Evolutionary conservation across 371 early-diverging fungal species (phyloP), one percentile per base, ranked within the genome.

Genomic region (Lichtheimia ornata): DNA sequence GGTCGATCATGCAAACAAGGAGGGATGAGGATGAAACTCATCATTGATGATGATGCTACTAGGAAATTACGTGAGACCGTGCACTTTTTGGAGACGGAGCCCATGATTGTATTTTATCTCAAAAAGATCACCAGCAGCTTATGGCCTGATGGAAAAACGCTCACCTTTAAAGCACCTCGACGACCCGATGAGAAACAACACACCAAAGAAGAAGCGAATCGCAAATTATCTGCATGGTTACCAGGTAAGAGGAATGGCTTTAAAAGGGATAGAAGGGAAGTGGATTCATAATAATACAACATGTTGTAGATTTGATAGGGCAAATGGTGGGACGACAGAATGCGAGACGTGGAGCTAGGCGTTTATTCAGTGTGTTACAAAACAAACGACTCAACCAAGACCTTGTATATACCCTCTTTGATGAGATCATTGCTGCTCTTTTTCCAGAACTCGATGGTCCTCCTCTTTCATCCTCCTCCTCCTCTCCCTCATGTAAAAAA

Each of bases 271-370:
- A n/a, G n/a, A n/a, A 18, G 12, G 30, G 18, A 35, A n/a, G 50
- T 2, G 3, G 35, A 35, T 35, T 2, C 11, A 7, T n/a, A n/a
- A n/a, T 22, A 22, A 22, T 22, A 22, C 22, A 22, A 1, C 15
- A 4, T 57, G 1, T 35, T 53, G 7, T 82, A 60, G 88, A 91
- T 50, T 52, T 90, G 42, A 60, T 94, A 27, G 94, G 91, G 2
- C 84, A 76, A 53, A 85, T 94, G 83, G 93, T 95, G 1, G 96
- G 96, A 4, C 76, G 86, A 52, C 86, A 88, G 59, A 96, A 96
- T 63, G 92, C 95, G 0, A 70, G 84, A 13, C 79, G 85, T 28
- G 96, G 95, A 7, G 93, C 95, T 1, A 58, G 81, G 27, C 71
- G 91, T 30, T 67, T 93, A 9, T 84, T 90, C 62, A 84, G 83